Evolutionary conservation across 192 early-diverging fungal species (phyloP).

Genomic region (Coemansia sp.): DNA sequence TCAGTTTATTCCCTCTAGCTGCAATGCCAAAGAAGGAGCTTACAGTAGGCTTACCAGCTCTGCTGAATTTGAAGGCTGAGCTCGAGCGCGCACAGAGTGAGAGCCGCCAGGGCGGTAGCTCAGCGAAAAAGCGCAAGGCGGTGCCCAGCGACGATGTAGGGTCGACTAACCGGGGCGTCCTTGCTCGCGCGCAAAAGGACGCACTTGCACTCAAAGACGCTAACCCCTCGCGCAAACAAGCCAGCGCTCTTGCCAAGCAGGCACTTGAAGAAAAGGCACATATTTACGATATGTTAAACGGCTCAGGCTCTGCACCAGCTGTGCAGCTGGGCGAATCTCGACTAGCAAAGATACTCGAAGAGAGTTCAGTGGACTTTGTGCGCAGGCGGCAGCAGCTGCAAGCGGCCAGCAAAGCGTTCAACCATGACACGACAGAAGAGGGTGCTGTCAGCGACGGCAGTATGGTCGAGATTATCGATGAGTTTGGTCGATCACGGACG

Average conservation of each 20-base stretch:
- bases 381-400: conserved; percentile 13
- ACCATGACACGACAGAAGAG: neutral
- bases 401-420: neutral
- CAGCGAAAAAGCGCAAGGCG: conserved; percentile 5
- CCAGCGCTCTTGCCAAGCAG: conserved; percentile 6
- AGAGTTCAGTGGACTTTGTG: conserved; percentile 49
- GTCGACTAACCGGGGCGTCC: conserved; percentile 31
- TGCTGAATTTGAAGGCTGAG: conserved; percentile 33
- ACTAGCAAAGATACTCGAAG: conserved; percentile 32
- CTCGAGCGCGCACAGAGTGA: conserved; percentile 33
- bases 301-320: neutral
- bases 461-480: conserved; percentile 44
- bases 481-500: conserved; percentile 46
- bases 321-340: conserved; percentile 21
- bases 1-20: neutral
- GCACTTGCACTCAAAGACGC: conserved; percentile 6
- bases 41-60: conserved; percentile 24
- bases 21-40: conserved; percentile 23
- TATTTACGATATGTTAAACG: conserved; percentile 42
- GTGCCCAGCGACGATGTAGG: neutral
- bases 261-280: conserved; percentile 38
- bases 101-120: conserved; percentile 5
- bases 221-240: neutral
- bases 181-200: conserved; percentile 26
- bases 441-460: conserved; percentile 4